A percentile compares a stretch with the other conserved stretches of the same genome.
These are phyloP conservation scores for Xylaria digitata DNA, from an alignment of 2,329 filamentous ascomycete genomes.

Conservation along the genomic window DNA sequence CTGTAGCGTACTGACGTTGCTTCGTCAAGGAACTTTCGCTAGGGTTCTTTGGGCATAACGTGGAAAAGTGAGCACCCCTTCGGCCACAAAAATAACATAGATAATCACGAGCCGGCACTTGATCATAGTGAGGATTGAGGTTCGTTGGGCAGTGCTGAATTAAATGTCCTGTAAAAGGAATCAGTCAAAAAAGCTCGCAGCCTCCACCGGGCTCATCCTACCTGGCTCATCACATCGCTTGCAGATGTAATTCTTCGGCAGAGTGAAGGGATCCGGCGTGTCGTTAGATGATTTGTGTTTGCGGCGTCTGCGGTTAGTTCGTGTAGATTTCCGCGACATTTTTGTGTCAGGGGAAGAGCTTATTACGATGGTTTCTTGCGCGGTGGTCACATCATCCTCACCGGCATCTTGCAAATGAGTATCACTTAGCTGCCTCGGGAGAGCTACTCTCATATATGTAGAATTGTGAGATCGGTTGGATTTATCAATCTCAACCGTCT, in stretches of 20 bases:
- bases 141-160: slow-evolving; percentile 56
- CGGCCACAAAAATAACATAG: slow-evolving; percentile 51
- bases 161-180: slow-evolving; percentile 52
- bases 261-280: slow-evolving; percentile 5
- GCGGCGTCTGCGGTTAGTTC: slow-evolving; percentile 14
- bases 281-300: slow-evolving; percentile 7
- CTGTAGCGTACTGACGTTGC: slow-evolving; percentile 41
- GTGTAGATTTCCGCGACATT: slow-evolving; percentile 6
- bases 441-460: background rate
- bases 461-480: background rate
- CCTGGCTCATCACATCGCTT: slow-evolving; percentile 50
- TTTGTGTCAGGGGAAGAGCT: slow-evolving; percentile 19
- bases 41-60: slow-evolving; percentile 53
- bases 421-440: background rate
- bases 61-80: slow-evolving; percentile 51
- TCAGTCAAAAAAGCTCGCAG: slow-evolving; percentile 26
- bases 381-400: slow-evolving; percentile 22
- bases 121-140: slow-evolving; percentile 54
- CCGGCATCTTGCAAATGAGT: slow-evolving; percentile 1
- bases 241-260: slow-evolving; percentile 47
- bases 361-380: slow-evolving; percentile 21
- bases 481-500: background rate
- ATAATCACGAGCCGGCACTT: slow-evolving; percentile 48
- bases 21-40: slow-evolving; percentile 50
- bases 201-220: slow-evolving; percentile 34